phyloP scores from a whole-genome alignment of 495 filamentous ascomycete species.

The Chaetomidium leptoderma region DNA sequence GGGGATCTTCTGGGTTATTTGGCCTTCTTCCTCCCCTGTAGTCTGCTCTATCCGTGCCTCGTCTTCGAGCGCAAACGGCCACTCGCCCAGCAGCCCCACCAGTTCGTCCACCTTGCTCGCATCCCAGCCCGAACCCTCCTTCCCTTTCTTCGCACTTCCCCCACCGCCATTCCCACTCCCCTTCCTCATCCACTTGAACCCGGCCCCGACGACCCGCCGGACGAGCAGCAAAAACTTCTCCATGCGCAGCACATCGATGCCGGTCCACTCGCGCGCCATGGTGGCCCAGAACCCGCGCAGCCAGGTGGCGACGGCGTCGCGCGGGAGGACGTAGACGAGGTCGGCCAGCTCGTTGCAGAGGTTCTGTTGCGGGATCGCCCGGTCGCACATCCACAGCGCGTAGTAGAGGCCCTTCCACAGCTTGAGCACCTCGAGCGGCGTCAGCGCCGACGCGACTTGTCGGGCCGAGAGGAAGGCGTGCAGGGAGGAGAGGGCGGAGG shows the following conservation, averaged over 20 bases:
- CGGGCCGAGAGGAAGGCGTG: constrained; percentile 71
- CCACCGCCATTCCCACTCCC: constrained; percentile 17
- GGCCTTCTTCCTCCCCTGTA: constrained; percentile 18
- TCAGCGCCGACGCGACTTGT: constrained; percentile 48
- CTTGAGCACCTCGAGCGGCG: constrained; percentile 75
- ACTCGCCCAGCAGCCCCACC: constrained; percentile 39
- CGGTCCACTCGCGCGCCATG: constrained; percentile 73
- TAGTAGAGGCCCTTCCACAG: constrained; percentile 97
- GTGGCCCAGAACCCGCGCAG: constrained; percentile 84
- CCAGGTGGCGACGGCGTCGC: constrained; percentile 58
- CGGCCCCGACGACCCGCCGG: constrained; percentile 65
- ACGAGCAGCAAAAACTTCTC: constrained; percentile 91
- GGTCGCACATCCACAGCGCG: constrained; percentile 94
- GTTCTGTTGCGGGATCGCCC: constrained; percentile 77
- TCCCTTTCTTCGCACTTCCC: constrained; percentile 10
- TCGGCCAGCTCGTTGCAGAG: constrained; percentile 72
- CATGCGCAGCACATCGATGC: constrained; percentile 80
- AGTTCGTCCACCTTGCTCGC: constrained; percentile 33
- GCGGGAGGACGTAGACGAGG: constrained; percentile 62
- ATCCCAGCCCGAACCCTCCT: constrained; percentile 28
- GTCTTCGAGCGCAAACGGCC: constrained; percentile 43
- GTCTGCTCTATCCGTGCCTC: constrained; percentile 30
- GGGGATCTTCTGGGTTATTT: constrained; percentile 49
- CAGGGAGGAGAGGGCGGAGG: constrained; percentile 73
- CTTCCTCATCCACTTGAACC: constrained; percentile 55